Percentiles rank a stretch among this genome's conserved stretches.
Evolutionary conservation across 2,329 filamentous ascomycete species (phyloP).

Genomic region (Teratosphaeria destructans): DNA sequence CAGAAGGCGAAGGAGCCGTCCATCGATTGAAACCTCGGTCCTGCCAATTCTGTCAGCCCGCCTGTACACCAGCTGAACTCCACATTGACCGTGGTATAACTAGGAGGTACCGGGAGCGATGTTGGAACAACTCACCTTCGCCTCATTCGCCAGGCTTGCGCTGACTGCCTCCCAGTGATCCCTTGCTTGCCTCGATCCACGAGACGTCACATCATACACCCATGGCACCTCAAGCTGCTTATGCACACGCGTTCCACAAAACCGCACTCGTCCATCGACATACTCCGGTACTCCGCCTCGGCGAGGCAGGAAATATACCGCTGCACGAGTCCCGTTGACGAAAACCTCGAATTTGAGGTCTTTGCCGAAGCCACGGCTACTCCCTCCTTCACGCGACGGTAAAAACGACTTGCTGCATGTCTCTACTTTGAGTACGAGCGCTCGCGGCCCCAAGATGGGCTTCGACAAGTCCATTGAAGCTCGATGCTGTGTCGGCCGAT

Average conservation of each 20-base stretch:
- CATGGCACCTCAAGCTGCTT: conserved; percentile 35
- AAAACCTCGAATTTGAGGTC: conserved; percentile 39
- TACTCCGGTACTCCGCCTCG: conserved; percentile 3
- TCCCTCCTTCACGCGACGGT: not conserved
- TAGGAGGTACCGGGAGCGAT: not conserved
- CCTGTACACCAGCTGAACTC: not conserved
- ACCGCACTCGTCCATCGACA: conserved; percentile 14
- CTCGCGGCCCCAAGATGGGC: conserved; percentile 4
- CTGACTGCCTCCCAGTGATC: not conserved
- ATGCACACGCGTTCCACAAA: conserved; percentile 31
- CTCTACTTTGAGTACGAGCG: conserved; percentile 15
- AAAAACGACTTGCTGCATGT: conserved; percentile 19
- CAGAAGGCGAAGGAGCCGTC: conserved; percentile 26
- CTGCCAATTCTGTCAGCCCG: conserved; percentile 26
- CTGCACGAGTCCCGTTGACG: conserved; percentile 35
- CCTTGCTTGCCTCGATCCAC: not conserved
- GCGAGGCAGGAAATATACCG: conserved; percentile 12
- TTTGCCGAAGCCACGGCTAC: conserved; percentile 7
- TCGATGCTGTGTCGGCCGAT: not conserved
- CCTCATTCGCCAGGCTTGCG: not conserved
- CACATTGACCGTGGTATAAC: not conserved
- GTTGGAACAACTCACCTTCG: not conserved
- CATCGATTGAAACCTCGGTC: conserved; percentile 24
- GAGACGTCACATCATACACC: conserved; percentile 21
- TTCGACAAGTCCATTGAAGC: not conserved